A percentile compares a stretch with the other conserved stretches of the same genome.
phyloP scores from a whole-genome alignment of 2,329 filamentous ascomycete genomes.

The Parasarocladium wereldwijsianum region DNA sequence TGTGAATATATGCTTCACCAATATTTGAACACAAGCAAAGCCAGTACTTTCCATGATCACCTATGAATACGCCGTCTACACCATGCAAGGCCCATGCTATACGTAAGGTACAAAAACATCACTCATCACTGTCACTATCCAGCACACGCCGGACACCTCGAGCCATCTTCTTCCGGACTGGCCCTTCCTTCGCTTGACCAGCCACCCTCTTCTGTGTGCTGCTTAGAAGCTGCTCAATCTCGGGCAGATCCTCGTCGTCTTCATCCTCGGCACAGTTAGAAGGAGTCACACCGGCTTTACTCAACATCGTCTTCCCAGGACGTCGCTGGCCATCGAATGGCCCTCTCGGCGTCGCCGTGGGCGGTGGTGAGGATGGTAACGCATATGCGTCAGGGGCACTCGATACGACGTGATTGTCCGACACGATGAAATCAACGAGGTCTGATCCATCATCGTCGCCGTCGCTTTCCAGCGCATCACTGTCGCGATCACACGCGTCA shows the following conservation, averaged over 20 bases:
- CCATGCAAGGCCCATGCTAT: too few relatives aligned
- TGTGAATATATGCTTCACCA: too few relatives aligned
- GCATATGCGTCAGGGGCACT: constrained; percentile 15
- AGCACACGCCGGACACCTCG: constrained; percentile 5
- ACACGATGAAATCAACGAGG: constrained; percentile 41
- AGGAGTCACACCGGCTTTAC: constrained; percentile 21
- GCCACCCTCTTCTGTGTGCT: background rate
- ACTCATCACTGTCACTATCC: constrained; percentile 8
- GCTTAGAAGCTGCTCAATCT: constrained; percentile 14
- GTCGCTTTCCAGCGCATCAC: constrained; percentile 3
- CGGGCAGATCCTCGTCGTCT: constrained; percentile 24
- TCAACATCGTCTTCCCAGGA: constrained; percentile 8
- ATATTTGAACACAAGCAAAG: too few relatives aligned
- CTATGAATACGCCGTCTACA: too few relatives aligned
- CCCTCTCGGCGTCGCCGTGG: constrained; percentile 13
- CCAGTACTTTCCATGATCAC: too few relatives aligned
- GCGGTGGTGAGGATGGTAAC: constrained; percentile 7
- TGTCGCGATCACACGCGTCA: constrained; percentile 26
- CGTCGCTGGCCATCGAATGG: constrained; percentile 9
- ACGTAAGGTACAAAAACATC: constrained; percentile 1
- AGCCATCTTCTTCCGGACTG: background rate
- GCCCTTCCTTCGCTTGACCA: background rate
- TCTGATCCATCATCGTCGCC: constrained; percentile 33
- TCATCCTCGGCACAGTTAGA: constrained; percentile 23
- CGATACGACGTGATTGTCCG: constrained; percentile 26